Conservation (phyloP, 495 filamentous ascomycete genomes). For the Rhypophila decipiens region DNA sequence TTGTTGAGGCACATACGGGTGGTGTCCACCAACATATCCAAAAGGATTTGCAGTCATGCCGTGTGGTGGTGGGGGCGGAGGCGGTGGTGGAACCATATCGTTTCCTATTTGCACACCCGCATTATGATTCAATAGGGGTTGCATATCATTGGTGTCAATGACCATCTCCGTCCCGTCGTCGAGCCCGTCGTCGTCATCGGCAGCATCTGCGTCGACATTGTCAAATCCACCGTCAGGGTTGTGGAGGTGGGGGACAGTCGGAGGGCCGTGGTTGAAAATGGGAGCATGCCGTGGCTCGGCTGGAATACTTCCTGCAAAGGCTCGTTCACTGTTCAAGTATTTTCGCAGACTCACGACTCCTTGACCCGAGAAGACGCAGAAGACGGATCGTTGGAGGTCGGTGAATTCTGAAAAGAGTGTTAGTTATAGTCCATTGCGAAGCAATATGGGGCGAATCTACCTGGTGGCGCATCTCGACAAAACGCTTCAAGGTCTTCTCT, state of each 20-base stretch:
- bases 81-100: slow-evolving; percentile 5
- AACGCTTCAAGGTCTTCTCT: slow-evolving; percentile 70
- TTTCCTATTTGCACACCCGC: background rate
- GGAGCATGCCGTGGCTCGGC: background rate
- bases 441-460: slow-evolving; percentile 28
- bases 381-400: slow-evolving; percentile 87
- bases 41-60: slow-evolving; percentile 9
- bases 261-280: background rate
- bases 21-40: slow-evolving; percentile 11
- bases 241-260: slow-evolving; percentile 6
- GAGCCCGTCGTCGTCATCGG: slow-evolving; percentile 36
- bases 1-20: slow-evolving; percentile 5
- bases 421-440: slow-evolving; percentile 14
- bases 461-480: slow-evolving; percentile 78
- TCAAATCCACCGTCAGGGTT: slow-evolving; percentile 28
- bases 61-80: slow-evolving; percentile 3
- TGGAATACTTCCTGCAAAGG: slow-evolving; percentile 18
- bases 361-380: slow-evolving; percentile 91
- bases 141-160: slow-evolving; percentile 31
- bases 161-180: slow-evolving; percentile 39
- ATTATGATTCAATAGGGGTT: slow-evolving; percentile 12
- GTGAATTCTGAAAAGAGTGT: slow-evolving; percentile 69
- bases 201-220: slow-evolving; percentile 25
- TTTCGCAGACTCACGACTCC: slow-evolving; percentile 73
- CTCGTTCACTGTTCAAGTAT: slow-evolving; percentile 56